Evolutionary conservation across 1,284 basidiomycete genomes (phyloP), one percentile per base, ranked within the genome.

Genomic region (Amylostereum areolatum): DNA sequence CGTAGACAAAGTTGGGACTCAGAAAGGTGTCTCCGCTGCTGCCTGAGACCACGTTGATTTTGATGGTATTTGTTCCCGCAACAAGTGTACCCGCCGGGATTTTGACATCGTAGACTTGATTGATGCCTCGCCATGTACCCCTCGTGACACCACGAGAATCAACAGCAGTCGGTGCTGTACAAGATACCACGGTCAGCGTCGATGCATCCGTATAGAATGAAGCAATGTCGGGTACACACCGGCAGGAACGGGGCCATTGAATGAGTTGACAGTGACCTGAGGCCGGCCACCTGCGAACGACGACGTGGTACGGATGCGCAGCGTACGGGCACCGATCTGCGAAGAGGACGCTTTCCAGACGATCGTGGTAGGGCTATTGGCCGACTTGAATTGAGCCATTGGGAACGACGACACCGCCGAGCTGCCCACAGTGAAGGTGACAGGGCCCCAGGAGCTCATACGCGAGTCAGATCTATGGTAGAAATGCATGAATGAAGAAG

Each of bases 281-380:
- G 74, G 74, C 24, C 74, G 61, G 5, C 71, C 73, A 30, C 72
- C 72, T 11, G 70, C 73, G 52, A 75, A 77, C 7, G 72, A 65
- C 35, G 63, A 62, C 6, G 72, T 75, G 4, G 72, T 75, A 28
- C 71, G 65, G 41, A 77, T 75, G 7, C 69, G 66, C 24, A 75
- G 58, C 5, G 72, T 77, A 12, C 73, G 65, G 18, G 70, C 70
- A 39, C 73, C 73, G 66, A 53, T 73, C 55, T 74, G 70, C 12
- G 67, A 68, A 3, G 71, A 69, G 2, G 67, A 62, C 10, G 72
- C 70, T 9, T 63, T 68, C 68, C 70, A 75, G 50, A 58, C 63
- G 42, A 76, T 67, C 2, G 70, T 73, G 2, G 71, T 72, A 1
- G 71, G 71, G 53, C 68, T 69, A 52, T 73, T 73, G 27, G 71